phyloP scores from a whole-genome alignment of 2,329 filamentous ascomycete genomes.

The Sclerotinia subarctica region DNA sequence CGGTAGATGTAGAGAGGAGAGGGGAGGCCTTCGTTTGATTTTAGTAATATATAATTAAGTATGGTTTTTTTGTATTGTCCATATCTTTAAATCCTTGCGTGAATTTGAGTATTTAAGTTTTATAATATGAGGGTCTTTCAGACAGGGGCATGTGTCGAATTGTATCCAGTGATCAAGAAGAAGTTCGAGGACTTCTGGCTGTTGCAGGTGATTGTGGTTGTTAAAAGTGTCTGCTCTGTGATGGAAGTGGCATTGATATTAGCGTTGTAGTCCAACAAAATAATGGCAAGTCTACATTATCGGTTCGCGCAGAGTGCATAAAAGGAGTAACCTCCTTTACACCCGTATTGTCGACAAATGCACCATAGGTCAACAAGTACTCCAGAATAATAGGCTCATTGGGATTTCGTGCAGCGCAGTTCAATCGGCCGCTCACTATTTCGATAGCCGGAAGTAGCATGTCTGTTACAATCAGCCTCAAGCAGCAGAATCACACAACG shows the following conservation, averaged over 20 bases:
- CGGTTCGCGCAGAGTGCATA: constrained; percentile 9
- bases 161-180: constrained; percentile 23
- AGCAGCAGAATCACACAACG: constrained; percentile 23
- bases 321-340: constrained; percentile 20
- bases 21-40: no score
- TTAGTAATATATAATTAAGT: no score
- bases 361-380: constrained; percentile 21
- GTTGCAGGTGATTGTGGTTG: constrained; percentile 24
- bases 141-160: constrained; percentile 23
- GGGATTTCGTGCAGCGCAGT: constrained; percentile 23
- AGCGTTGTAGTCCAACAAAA: constrained; percentile 23
- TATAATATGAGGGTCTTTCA: constrained; percentile 20
- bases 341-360: constrained; percentile 20
- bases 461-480: constrained; percentile 22
- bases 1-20: neutral
- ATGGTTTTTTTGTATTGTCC: no score
- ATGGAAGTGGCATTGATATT: constrained; percentile 20
- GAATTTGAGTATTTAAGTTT: neutral
- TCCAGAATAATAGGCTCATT: constrained; percentile 19
- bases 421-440: constrained; percentile 21
- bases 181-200: constrained; percentile 24
- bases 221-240: constrained; percentile 10
- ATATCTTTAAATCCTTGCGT: no score
- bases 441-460: constrained; percentile 12
- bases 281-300: constrained; percentile 19